Conservation (phyloP, 106 monocot species). For the Agapanthus africanus region DNA sequence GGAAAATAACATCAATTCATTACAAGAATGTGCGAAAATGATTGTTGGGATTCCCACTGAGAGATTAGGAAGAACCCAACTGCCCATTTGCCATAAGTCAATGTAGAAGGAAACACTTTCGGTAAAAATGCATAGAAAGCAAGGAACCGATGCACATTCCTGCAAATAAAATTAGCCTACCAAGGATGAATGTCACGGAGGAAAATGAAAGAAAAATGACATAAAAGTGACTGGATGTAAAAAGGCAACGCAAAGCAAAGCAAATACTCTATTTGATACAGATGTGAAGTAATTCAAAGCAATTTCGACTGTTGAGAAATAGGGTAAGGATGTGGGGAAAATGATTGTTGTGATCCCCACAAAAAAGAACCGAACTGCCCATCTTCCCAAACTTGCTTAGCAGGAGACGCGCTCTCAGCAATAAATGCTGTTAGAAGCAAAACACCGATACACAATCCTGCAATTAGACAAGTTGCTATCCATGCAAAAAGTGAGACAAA, state of each 20-base stretch:
- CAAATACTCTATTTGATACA: no score
- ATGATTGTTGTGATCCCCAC: no score
- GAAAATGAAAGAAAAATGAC: not conserved
- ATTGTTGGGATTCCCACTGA: not conserved
- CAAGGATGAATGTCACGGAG: no score
- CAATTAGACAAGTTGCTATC: no score
- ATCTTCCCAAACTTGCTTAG: no score
- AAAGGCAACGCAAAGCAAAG: not conserved
- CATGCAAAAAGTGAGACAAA: no score
- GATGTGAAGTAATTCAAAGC: not conserved
- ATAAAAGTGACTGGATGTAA: not conserved
- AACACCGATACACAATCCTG: no score
- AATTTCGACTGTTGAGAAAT: slow-evolving; percentile 7
- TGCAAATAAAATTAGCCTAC: not conserved
- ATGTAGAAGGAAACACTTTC: slow-evolving; percentile 5
- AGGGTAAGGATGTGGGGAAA: not conserved
- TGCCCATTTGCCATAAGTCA: not conserved
- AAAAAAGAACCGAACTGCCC: no score
- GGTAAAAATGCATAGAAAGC: not conserved
- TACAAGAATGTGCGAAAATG: not conserved
- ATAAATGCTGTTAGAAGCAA: no score
- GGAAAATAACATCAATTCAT: no score
- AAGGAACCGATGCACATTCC: not conserved
- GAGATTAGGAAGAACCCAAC: not conserved
- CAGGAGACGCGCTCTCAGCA: no score